Evolutionary conservation across 163 green algal species (phyloP), one percentile per base, ranked within the genome.

Genomic region (Volvox carteri): DNA sequence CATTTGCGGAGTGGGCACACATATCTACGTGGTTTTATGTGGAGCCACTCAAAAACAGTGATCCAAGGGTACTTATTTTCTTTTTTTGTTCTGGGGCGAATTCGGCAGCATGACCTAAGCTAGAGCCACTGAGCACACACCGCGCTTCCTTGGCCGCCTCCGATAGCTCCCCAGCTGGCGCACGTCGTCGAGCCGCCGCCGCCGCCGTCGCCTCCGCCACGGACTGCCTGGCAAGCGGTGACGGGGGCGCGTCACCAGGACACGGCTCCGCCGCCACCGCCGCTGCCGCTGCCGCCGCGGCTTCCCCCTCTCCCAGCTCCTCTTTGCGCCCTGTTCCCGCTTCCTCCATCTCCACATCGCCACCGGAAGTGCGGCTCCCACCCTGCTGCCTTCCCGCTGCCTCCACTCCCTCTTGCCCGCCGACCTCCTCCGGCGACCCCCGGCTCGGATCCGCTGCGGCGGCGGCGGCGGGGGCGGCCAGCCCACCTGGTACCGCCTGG

Each of bases 121-220:
- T n/a, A n/a, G n/a, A 74, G 9, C 8, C 62, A 33, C 3, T 41
- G 4, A 37, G 28, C 62, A 1, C 81, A 0, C 67, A 87, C 81
- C 81, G 54, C 30, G 81, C 81, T 46, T 87, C 81, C 30, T 30
- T 14, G 1, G 46, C 81, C 14, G 14, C 81, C 6, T 72, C 81
- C 7, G 46, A 67, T 2, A 54, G 46, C 65, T 58, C 21, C 14
- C 28, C n/a, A 21, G 65, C 50, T 23, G 81, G 21, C 19, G 65
- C 39, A 3, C 58, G 65, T 46, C 81, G 81, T 46, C 81, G 65
- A 30, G 81, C 81, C 9, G 81, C 81, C 65, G 48, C 78, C 1
- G 60, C 81, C 1, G 65, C 81, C 0, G 81, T 68, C 65, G 65
- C 65, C 44, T 68, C 62, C 44, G 60, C 79, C 16, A 33, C 79